Evolutionary conservation across 2,329 filamentous ascomycete genomes (phyloP).

Genomic region (Rhinocladiella mackenziei): DNA sequence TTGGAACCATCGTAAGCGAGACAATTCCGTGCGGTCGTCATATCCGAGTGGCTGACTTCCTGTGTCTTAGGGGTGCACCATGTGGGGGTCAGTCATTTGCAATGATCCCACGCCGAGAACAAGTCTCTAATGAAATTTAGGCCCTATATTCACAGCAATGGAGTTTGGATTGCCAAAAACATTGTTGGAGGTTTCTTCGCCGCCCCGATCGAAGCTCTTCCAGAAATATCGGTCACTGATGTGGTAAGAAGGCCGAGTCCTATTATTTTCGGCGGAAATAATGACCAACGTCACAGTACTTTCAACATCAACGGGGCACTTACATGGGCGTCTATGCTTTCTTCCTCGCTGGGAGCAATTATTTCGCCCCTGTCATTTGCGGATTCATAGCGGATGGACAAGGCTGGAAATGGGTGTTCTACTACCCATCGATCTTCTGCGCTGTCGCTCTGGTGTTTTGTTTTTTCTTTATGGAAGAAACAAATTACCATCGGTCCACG

Average conservation of each 20-base stretch:
- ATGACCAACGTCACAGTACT: constrained; percentile 32
- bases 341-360: constrained; percentile 24
- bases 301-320: constrained; percentile 26
- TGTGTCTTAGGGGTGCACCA: constrained; percentile 1
- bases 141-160: constrained; percentile 42
- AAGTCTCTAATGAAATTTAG: constrained; percentile 33
- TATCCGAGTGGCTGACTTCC: background rate
- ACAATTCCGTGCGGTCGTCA: background rate
- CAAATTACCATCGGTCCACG: constrained; percentile 21
- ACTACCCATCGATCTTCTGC: constrained; percentile 24
- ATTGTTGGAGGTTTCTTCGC: constrained; percentile 48
- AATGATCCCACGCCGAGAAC: background rate
- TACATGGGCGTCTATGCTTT: constrained; percentile 28
- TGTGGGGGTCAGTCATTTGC: constrained; percentile 9
- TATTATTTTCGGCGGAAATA: background rate
- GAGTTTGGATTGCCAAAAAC: constrained; percentile 48
- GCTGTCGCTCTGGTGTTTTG: constrained; percentile 19
- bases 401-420: constrained; percentile 29
- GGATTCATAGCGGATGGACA: constrained; percentile 29
- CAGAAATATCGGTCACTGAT: constrained; percentile 46
- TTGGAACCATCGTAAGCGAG: constrained; percentile 33
- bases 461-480: constrained; percentile 29
- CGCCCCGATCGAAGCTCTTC: constrained; percentile 48
- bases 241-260: constrained; percentile 35
- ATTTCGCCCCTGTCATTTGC: constrained; percentile 38